Conservation (phyloP, 331 rosid genomes). For the Acacia pycnantha region DNA sequence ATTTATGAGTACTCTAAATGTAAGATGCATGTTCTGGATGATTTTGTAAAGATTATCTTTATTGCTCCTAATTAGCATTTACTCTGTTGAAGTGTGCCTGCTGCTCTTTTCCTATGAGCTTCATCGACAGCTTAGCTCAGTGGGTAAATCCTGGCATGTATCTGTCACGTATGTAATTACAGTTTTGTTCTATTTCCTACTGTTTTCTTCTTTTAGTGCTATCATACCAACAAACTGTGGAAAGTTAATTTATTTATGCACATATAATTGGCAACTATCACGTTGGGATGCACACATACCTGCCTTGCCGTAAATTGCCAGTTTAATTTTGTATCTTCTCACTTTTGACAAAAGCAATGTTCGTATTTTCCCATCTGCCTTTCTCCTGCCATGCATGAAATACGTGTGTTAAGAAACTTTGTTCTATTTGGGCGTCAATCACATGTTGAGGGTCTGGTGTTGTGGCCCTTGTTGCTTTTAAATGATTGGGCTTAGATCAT, state of each 20-base stretch:
- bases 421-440: neutral
- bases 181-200: slow-evolving; percentile 24
- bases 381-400: slow-evolving; percentile 14
- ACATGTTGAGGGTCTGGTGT: slow-evolving; percentile 17
- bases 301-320: neutral
- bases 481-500: slow-evolving; percentile 10
- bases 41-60: slow-evolving; percentile 14
- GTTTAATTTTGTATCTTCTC: neutral
- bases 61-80: slow-evolving; percentile 33
- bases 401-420: slow-evolving; percentile 2
- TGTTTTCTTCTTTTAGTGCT: slow-evolving; percentile 24
- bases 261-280: slow-evolving; percentile 19
- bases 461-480: slow-evolving; percentile 8
- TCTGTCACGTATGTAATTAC: slow-evolving; percentile 62
- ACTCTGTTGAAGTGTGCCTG: slow-evolving; percentile 56
- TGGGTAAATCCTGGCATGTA: slow-evolving; percentile 55
- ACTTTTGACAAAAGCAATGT: neutral
- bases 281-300: neutral
- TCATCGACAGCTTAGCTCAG: slow-evolving; percentile 58
- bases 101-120: slow-evolving; percentile 81
- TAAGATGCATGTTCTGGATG: slow-evolving; percentile 38
- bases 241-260: neutral
- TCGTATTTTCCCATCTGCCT: neutral
- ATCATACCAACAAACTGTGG: neutral
- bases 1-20: slow-evolving; percentile 82